Evolutionary conservation across 148 eudicot species (phyloP), one percentile per base, ranked within the genome.

Genomic region (Rhododendron molle): DNA sequence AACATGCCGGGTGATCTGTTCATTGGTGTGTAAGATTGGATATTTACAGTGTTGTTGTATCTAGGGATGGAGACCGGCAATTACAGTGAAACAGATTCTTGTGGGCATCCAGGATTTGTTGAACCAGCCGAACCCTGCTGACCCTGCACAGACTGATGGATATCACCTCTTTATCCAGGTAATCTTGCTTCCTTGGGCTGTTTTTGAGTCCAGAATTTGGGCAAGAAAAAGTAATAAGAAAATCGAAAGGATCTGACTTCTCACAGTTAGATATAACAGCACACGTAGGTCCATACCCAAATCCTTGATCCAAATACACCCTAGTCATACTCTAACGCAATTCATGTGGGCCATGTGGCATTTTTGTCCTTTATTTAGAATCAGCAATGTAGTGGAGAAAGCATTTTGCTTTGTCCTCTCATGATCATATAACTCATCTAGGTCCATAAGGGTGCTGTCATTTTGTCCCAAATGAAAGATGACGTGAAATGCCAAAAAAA

Each of bases 61-160:
- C 5, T 83, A 95, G 96, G 98, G 93, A 65, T 95, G 98, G 98
- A 93, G 95, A 78, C 98, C 98, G 81, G 95, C 98, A 38, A 95
- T 95, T 54, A 93, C 98, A 32, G 96, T 95, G 86, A 95, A 94
- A 90, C 98, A 95, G 88, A 94, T 95, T 84, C 91, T 95, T 26
- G 88, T 95, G 72, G 97, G 96, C 83, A 93, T 95, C 84, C 98
- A 94, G 88, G 98, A 95, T 83, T 85, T 95, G 90, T 84, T 95
- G 89, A 93, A 95, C 86, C 88, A 86, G 89, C 98, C 98, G 32
- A 95, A 95, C 86, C 91, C 94, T 10, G 58, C 85, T 30, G 94
- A 92, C 84, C 97, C 98, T 84, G 98, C 98, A 30, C 96, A 95
- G 87, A 94, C 93, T 13, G 96, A 95, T 60, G 98, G 96, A 36